Evolutionary conservation across 768 basidiomycete species (phyloP), one percentile per base, ranked within the genome.

Genomic region (Rhodotorula diobovata): DNA sequence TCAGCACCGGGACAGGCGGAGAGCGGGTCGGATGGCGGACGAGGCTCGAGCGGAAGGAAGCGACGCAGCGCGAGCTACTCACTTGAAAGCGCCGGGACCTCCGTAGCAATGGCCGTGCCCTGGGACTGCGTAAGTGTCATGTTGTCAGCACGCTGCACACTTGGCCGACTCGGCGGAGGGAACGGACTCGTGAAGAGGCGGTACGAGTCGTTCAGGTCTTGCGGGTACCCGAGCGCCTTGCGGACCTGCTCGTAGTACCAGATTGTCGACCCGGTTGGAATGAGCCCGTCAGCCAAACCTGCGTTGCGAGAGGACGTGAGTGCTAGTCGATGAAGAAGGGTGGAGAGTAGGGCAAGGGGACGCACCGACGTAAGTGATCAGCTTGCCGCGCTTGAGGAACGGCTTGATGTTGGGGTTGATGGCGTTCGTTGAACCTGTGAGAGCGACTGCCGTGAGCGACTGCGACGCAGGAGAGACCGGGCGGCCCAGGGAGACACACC

Each of bases 301-400:
- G 48, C 20, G n/a, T n/a, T 50, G 48, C 6, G 25, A 23, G 25
- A 6, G 23, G 2, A 6, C 41, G 9, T 18, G 9, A n/a, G 41
- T 4, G 46, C 4, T 7, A 46, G 46, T 18, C 41, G 2, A 41
- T 8, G 39, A 41, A 41, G 4, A 25, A 46, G 46, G 46, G 20
- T 46, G 20, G 46, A 51, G 28, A n/a, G 28, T 8, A 14, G 50
- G 4, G 12, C 5, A 5, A 53, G 10, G 30, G 20, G 14, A 30
- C 51, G 5, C 16, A 53, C 51, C 58, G 20, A 72, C 71, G 56
- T 70, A 71, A 1, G 68, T 65, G 1, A 73, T 28, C 4, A 68
- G 32, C 54, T 72, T 72, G 15, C 75, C 75, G 14, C 55, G 56
- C 55, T 65, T 62, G 34, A 76, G 65, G 68, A 73, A 76, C 3